phyloP scores from a whole-genome alignment of 257 asterid species.

The Mentha longifolia region DNA sequence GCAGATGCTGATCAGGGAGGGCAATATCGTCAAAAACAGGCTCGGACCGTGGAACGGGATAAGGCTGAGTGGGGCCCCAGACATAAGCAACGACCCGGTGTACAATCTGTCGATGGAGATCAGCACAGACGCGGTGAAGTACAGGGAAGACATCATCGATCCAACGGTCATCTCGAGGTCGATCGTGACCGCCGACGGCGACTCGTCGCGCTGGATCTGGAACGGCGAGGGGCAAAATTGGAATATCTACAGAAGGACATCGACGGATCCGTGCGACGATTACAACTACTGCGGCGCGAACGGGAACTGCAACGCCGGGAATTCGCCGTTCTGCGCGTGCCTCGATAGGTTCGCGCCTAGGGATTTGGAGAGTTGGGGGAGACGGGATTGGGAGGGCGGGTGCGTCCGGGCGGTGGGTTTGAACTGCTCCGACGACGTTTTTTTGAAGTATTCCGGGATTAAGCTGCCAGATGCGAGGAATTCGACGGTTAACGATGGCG shows the following conservation, averaged over 20 bases:
- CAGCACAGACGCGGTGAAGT: neutral
- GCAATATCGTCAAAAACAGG: neutral
- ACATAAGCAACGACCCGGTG: neutral
- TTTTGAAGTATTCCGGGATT: constrained; percentile 18
- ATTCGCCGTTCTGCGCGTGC: neutral
- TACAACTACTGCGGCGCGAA: neutral
- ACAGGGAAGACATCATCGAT: neutral
- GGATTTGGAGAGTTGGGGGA: neutral
- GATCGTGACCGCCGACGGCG: neutral
- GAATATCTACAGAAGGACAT: neutral
- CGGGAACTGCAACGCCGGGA: neutral
- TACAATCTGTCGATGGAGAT: no score
- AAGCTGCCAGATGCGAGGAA: constrained; percentile 3
- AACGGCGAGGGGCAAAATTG: neutral
- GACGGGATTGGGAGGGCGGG: neutral
- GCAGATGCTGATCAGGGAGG: neutral
- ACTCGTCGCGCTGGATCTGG: neutral
- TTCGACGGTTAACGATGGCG: neutral
- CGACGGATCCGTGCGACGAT: neutral
- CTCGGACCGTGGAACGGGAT: constrained; percentile 31
- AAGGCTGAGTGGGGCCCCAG: neutral
- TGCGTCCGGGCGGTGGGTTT: constrained; percentile 1
- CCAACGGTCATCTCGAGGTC: neutral
- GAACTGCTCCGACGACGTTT: neutral
- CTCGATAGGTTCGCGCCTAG: constrained; percentile 10